Base-by-base conservation (phyloP, 352 stramenopile genomes). In the Phytophthora ramorum region DNA sequence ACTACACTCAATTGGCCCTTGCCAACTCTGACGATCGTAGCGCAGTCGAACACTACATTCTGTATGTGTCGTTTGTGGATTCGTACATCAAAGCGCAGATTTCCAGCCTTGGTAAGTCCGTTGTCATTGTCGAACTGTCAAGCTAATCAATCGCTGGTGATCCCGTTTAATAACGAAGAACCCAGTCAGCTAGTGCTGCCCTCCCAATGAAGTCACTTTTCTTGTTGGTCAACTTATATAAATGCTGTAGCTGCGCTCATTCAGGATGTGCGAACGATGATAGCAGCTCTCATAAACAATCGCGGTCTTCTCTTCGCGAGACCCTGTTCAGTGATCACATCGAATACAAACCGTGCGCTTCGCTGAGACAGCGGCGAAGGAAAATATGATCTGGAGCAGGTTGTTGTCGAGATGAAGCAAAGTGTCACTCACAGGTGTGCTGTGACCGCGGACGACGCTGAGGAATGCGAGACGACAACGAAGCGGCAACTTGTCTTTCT, bases 301-400 rank as follows among this genome's bases (percentile, higher is more conserved):
- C 7, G 24, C 34, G 4, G 32, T 47, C 24, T 16, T 49, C 7
- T 7, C 34, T 40, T 40, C 22, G 22, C 22, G 3, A 7, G 34
- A 12, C 1, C 3, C 34, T 13, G n/a, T 19, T 60, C 52, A 76
- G 32, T 77, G 59, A 37, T 75, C 60, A 16, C 50, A 71, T 30
- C 50, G 62, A 38, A 78, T n/a, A 4, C 60, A 73, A 53, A 78
- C 57, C 19, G 66, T 73, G 6, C 70, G 66, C 16, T 65, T 78
- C 14, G 58, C 57, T 34, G 40, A 66, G 2, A 67, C 55, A 13
- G 54, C 70, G 4, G 70, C 66, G 17, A 78, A 75, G 2, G 17
- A 13, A 43, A 78, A 78, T 7, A 78, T 75, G 14, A 50, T 38
- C 4, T 53, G 40, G 17, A 73, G 17, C 10, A 75, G 19, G 35